These are phyloP conservation scores for Pythium utonaiense DNA, from an alignment of 352 stramenopile species.

Conservation along the genomic window DNA sequence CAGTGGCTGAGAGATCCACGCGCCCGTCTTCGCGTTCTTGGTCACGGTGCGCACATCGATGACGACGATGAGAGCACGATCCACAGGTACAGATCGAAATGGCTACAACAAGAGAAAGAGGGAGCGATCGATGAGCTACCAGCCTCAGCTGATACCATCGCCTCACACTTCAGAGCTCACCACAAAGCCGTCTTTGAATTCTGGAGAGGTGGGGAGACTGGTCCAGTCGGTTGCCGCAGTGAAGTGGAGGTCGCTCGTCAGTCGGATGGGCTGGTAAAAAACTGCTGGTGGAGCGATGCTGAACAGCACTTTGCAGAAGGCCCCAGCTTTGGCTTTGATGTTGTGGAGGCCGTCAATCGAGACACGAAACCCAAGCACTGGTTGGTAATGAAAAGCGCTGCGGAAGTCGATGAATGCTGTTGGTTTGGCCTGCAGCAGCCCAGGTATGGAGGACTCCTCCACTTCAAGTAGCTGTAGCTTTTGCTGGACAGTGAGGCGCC, in stretches of 20 bases:
- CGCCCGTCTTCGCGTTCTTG: constrained; percentile 42
- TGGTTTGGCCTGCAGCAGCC: constrained; percentile 39
- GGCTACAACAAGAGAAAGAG: constrained; percentile 28
- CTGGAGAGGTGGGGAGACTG: constrained; percentile 44
- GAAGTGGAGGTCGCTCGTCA: constrained; percentile 54
- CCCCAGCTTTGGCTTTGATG: constrained; percentile 40
- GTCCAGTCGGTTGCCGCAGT: constrained; percentile 61
- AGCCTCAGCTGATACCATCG: too few species aligned
- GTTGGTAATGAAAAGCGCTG: constrained; percentile 44
- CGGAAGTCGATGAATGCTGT: constrained; percentile 38
- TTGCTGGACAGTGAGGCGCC: neutral
- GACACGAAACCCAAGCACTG: constrained; percentile 61
- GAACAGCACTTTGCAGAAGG: constrained; percentile 56
- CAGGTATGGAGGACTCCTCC: neutral
- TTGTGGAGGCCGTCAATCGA: constrained; percentile 68
- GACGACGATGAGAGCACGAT: constrained; percentile 34
- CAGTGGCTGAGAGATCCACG: constrained; percentile 40
- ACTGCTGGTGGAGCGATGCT: constrained; percentile 48
- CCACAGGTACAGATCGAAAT: constrained; percentile 33
- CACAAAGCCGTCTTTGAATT: constrained; percentile 59
- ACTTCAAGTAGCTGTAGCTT: constrained; percentile 1
- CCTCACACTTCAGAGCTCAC: constrained; percentile 21
- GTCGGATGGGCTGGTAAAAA: constrained; percentile 57
- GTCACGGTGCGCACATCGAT: constrained; percentile 55
- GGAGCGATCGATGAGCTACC: neutral